These are phyloP conservation scores for Chlorella vulgaris DNA, from an alignment of 139 green algal genomes.

Conservation along the genomic window DNA sequence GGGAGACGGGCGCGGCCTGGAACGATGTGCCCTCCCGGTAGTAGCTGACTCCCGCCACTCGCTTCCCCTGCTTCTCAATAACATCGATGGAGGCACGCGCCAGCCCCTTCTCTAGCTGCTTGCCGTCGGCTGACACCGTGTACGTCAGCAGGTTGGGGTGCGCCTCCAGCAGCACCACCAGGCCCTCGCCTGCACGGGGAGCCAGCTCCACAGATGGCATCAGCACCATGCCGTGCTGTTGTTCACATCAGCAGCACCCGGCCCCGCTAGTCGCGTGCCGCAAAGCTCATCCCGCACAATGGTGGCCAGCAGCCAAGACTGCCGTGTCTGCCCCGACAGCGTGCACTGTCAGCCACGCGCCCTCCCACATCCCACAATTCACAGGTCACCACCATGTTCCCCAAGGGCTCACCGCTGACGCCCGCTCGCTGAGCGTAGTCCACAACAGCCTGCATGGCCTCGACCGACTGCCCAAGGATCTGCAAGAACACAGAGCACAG, in stretches of 20 bases:
- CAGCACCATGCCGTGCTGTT: neutral
- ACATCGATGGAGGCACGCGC: conserved; percentile 30
- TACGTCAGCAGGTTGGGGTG: conserved; percentile 47
- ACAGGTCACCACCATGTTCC: neutral
- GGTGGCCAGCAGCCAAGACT: too few species aligned
- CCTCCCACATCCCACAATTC: neutral
- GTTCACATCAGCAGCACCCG: neutral
- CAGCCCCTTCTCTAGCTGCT: conserved; percentile 37
- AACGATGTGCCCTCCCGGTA: conserved; percentile 41
- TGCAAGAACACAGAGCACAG: too few species aligned
- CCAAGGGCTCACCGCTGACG: conserved; percentile 9
- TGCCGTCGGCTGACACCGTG: conserved; percentile 3
- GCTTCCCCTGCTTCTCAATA: neutral
- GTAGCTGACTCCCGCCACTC: conserved; percentile 31
- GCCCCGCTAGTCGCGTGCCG: too few species aligned
- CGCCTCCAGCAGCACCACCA: conserved; percentile 19
- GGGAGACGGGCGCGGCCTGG: conserved; percentile 29
- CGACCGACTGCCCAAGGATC: conserved; percentile 21
- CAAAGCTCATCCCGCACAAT: too few species aligned
- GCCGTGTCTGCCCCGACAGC: neutral
- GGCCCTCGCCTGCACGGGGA: neutral
- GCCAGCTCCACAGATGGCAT: neutral
- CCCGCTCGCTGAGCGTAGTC: conserved; percentile 27
- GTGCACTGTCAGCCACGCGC: neutral
- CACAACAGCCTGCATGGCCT: conserved; percentile 28